Conservation (phyloP, 345 rosid genomes). For the Sonneratia caseolaris region DNA sequence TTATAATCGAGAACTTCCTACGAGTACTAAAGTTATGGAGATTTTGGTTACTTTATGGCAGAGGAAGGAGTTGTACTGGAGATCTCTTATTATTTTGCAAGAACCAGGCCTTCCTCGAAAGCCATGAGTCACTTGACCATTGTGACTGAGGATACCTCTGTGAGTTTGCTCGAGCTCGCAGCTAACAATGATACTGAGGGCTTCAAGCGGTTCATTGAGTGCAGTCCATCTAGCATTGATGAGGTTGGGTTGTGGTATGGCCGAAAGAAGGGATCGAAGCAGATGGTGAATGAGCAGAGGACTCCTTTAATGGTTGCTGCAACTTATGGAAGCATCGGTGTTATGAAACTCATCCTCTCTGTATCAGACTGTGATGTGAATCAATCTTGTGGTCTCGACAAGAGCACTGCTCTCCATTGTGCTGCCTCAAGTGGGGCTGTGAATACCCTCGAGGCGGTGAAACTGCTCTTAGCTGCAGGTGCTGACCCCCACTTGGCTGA, state of each 20-base stretch:
- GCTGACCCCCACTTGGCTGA: slow-evolving; percentile 60
- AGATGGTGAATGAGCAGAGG: slow-evolving; percentile 69
- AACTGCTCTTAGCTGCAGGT: slow-evolving; percentile 69
- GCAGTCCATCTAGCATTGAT: slow-evolving; percentile 52
- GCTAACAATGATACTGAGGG: slow-evolving; percentile 75
- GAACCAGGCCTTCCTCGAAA: slow-evolving; percentile 19
- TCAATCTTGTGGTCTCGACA: slow-evolving; percentile 48
- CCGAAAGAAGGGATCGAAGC: slow-evolving; percentile 69
- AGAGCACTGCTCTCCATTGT: slow-evolving; percentile 85
- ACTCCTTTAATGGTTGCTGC: slow-evolving; percentile 96
- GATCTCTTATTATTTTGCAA: slow-evolving; percentile 18
- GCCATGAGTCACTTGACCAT: slow-evolving; percentile 69
- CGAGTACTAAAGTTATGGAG: background rate
- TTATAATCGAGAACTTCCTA: background rate
- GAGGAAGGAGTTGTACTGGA: background rate
- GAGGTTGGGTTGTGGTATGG: slow-evolving; percentile 89
- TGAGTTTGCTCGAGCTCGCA: slow-evolving; percentile 88
- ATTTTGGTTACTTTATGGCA: background rate
- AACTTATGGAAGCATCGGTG: slow-evolving; percentile 73
- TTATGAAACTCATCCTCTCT: slow-evolving; percentile 60
- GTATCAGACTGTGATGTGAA: slow-evolving; percentile 68
- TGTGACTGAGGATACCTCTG: slow-evolving; percentile 73
- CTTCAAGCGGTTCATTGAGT: slow-evolving; percentile 42
- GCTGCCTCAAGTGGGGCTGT: slow-evolving; percentile 86
- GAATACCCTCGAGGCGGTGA: slow-evolving; percentile 68